Base-by-base conservation (phyloP, 2,329 filamentous ascomycete genomes). In the Cladosporium phlei region DNA sequence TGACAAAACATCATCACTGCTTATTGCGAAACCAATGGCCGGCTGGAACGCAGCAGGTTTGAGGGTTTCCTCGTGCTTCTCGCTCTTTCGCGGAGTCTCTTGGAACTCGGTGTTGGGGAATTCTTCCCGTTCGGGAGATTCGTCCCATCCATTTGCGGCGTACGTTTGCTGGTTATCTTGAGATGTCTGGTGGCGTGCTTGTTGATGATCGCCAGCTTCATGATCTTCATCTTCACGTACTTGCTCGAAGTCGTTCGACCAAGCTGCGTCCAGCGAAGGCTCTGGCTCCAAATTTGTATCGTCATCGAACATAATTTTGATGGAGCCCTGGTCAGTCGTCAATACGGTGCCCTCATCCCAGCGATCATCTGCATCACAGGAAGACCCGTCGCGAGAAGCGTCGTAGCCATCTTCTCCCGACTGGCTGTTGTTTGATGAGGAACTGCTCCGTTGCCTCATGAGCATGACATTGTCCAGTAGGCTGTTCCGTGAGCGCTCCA, bases 241-340 rank as follows among this genome's bases (percentile, higher is more conserved):
- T 3, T 17, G 28, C 11, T 27, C 17, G 24, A 37, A 45, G 3
- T 37, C 42, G 9, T 24, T 19, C 17, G 30, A 17, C 32, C 32
- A 37, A 12, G 33, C 27, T 12, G 20, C 22, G n/a, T 28, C 25
- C n/a, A 38, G 19, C n/a, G 25, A 19, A 37, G n/a, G 24, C 16
- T 44, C 16, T 4, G 32, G 25, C 14, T 19, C 8, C 20, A 22
- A 27, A 11, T 24, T 4, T 21, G 38, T n/a, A 38, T 59, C 60
- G 33, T 60, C 54, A 25, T 63, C 62, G 21, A 65, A 54, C 61
- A 64, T 64, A 44, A 66, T 66, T 32, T 52, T 55, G 28, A 66
- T 62, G 6, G 63, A 64, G 33, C 60, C 62, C 51, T 62, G 54
- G 50, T 62, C 57, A 21, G 34, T 17, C 6, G 37, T 38, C 9